Conservation (phyloP, 352 stramenopile genomes). For the Pythium guiyangense region DNA sequence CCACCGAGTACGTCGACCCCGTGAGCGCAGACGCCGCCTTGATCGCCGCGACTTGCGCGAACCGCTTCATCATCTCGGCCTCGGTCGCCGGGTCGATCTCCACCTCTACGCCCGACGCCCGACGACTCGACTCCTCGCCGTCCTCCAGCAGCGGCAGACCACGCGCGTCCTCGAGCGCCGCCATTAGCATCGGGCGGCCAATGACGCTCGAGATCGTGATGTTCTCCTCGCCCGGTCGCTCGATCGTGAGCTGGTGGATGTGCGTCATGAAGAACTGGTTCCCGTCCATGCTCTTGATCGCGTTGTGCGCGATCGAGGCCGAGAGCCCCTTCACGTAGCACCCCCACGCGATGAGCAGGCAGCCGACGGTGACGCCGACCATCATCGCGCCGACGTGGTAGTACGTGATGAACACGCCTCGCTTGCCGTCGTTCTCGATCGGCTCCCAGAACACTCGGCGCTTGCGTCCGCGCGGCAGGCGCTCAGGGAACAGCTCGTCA, state of each 20-base stretch:
- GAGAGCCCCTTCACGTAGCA: slow-evolving; percentile 75
- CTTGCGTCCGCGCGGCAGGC: slow-evolving; percentile 8
- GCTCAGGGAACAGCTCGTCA: slow-evolving; percentile 21
- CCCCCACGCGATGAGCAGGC: slow-evolving; percentile 58
- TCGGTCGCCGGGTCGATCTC: slow-evolving; percentile 40
- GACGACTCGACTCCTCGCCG: slow-evolving; percentile 20
- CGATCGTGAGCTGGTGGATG: slow-evolving; percentile 64
- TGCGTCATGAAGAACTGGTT: slow-evolving; percentile 64
- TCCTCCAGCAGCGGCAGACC: slow-evolving; percentile 43
- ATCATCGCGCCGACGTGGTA: slow-evolving; percentile 66
- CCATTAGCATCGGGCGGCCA: slow-evolving; percentile 49
- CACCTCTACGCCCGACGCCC: slow-evolving; percentile 24
- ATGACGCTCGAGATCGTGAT: slow-evolving; percentile 82
- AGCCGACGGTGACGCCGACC: slow-evolving; percentile 33
- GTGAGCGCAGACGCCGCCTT: slow-evolving; percentile 40
- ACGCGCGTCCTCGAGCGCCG: slow-evolving; percentile 23
- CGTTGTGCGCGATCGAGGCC: slow-evolving; percentile 54
- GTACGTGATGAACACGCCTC: slow-evolving; percentile 79
- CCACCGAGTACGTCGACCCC: slow-evolving; percentile 18
- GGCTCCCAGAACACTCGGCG: slow-evolving; percentile 58
- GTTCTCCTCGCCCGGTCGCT: slow-evolving; percentile 55
- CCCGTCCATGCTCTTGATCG: slow-evolving; percentile 55
- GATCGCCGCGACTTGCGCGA: slow-evolving; percentile 49
- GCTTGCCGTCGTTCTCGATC: slow-evolving; percentile 70
- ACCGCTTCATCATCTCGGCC: slow-evolving; percentile 58